Base-by-base conservation (phyloP, 169 alveolate species). In the Plasmodium ovale region DNA sequence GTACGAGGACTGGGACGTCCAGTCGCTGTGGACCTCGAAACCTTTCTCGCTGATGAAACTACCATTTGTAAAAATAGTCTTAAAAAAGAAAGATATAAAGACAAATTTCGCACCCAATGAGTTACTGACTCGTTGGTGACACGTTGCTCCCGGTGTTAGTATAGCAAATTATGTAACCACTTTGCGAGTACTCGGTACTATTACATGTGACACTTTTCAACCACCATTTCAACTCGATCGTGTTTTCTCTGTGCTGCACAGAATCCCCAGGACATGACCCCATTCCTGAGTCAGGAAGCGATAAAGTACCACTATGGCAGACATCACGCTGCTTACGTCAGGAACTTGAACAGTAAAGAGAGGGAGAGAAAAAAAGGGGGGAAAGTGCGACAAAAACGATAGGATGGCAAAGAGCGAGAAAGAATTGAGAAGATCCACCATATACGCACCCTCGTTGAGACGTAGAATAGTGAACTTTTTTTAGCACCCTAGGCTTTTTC, bases 321-420 rank as follows among this genome's bases (percentile, higher is more conserved):
- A 65, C 99, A 97, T 72, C 99, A 97, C 88, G 95, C 96, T 65
- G 94, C 97, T 3, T 97, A 97, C 72, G 98, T 96, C 14, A 93
- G 91, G 27, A 97, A 96, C 19, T 90, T 94, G 62, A 97, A 97
- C 60, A 85, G 95, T 92, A 73, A 2, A 42, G 16, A 42, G 25
- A 23, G 42, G 42, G 10, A 60, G 0, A 27, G 14, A 27, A 6
- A 37, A 65, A 65, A 14, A 21, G 23, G 56, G 5, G 21, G 16
- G 14, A n/a, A n/a, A n/a, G n/a, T n/a, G n/a, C n/a, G n/a, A n/a
- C n/a, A n/a, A n/a, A n/a, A n/a, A n/a, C n/a, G n/a, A n/a, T n/a
- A n/a, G n/a, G n/a, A n/a, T n/a, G n/a, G n/a, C n/a, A n/a, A n/a
- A n/a, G n/a, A n/a, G n/a, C n/a, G n/a, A n/a, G n/a, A n/a, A n/a